Percentiles rank a stretch among this genome's conserved stretches.
Evolutionary conservation across 768 basidiomycete species (phyloP).

Genomic region (Russula virescens): DNA sequence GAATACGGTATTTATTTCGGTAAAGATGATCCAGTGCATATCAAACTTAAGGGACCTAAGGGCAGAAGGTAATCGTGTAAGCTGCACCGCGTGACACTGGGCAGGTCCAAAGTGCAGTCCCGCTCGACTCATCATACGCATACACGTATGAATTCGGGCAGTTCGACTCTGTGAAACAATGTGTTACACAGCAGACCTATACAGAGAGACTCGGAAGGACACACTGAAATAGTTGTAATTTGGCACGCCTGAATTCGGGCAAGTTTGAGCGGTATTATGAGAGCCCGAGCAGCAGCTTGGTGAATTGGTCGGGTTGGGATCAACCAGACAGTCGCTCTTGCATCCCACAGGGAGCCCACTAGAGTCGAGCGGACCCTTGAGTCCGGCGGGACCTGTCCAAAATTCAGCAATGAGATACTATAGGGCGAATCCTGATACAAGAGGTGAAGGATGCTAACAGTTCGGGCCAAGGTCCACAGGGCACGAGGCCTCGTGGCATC

Average conservation of each 20-base stretch:
- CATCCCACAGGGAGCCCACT: slow-evolving; percentile 39
- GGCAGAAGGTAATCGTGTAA: slow-evolving; percentile 40
- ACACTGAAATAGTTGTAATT: slow-evolving; percentile 39
- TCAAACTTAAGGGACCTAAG: slow-evolving; percentile 19
- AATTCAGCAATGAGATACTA: neutral
- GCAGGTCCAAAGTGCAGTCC: slow-evolving; percentile 41
- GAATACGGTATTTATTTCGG: too few relatives aligned
- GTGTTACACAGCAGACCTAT: too few relatives aligned
- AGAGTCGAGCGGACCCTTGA: slow-evolving; percentile 25
- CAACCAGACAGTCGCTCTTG: slow-evolving; percentile 35
- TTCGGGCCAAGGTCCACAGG: slow-evolving; percentile 35
- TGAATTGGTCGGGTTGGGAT: slow-evolving; percentile 41
- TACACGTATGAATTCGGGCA: slow-evolving; percentile 36
- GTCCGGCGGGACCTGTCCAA: slow-evolving; percentile 28
- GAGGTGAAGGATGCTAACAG: slow-evolving; percentile 23
- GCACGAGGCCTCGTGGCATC: slow-evolving; percentile 33
- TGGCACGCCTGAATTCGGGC: too few relatives aligned
- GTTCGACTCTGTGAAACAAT: slow-evolving; percentile 32
- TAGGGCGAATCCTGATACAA: neutral
- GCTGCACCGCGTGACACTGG: slow-evolving; percentile 31
- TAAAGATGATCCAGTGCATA: too few relatives aligned
- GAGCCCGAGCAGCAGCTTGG: slow-evolving; percentile 57
- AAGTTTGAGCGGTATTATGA: slow-evolving; percentile 43
- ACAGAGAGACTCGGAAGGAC: slow-evolving; percentile 13
- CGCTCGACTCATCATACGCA: slow-evolving; percentile 45